phyloP scores from a whole-genome alignment of 2,329 filamentous ascomycete genomes.

The Thielaviopsis populi region DNA sequence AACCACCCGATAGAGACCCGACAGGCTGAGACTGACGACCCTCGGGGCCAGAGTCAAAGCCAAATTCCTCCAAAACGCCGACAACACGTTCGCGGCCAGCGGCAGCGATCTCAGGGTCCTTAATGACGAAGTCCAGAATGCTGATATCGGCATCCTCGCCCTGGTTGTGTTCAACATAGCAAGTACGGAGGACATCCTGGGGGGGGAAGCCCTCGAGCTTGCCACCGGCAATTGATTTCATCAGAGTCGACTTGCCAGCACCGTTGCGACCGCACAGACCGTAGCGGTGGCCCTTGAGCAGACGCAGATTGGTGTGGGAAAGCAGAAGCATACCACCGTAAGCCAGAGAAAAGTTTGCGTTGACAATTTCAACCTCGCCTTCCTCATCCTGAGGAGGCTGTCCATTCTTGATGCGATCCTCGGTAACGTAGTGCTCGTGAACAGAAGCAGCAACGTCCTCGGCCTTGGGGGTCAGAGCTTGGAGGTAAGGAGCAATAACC shows the following conservation, averaged over 20 bases:
- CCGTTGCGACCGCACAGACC: conserved; percentile 94
- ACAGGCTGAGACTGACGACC: conserved; percentile 81
- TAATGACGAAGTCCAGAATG: conserved; percentile 82
- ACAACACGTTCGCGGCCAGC: conserved; percentile 71
- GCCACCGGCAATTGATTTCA: conserved; percentile 88
- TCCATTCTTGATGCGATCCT: conserved; percentile 78
- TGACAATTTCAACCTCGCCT: conserved; percentile 90
- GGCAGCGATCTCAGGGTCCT: conserved; percentile 71
- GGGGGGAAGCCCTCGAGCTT: conserved; percentile 95
- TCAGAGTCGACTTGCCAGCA: conserved; percentile 96
- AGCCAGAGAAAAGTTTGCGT: conserved; percentile 90
- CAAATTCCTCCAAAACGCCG: conserved; percentile 74
- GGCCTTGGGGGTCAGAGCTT: conserved; percentile 47
- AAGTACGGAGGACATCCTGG: conserved; percentile 82
- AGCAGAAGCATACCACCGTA: conserved; percentile 96
- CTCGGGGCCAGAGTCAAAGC: conserved; percentile 79
- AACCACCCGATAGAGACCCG: conserved; percentile 88
- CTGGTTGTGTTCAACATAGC: conserved; percentile 98
- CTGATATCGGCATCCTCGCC: conserved; percentile 93
- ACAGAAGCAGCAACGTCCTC: conserved; percentile 56
- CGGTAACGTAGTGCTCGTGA: conserved; percentile 63
- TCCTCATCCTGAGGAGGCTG: conserved; percentile 76
- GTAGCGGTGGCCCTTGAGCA: conserved; percentile 93
- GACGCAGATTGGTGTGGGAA: conserved; percentile 85
- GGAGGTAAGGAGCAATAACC: conserved; percentile 61